phyloP scores from a whole-genome alignment of 805 yeast genomes.

The Candida ovalis region DNA sequence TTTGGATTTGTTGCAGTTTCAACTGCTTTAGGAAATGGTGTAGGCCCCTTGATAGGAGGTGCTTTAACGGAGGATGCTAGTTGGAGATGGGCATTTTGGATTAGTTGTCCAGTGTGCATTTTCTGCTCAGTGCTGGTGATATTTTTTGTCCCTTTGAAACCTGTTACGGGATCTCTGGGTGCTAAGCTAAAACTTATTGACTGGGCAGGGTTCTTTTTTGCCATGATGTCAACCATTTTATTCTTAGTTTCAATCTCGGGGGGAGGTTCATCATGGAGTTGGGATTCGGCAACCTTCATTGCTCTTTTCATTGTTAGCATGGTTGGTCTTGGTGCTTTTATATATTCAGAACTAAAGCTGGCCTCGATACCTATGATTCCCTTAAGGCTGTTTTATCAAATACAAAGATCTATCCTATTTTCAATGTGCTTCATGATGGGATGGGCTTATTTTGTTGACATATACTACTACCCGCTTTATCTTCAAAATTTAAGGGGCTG shows the following conservation, averaged over 20 bases:
- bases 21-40: slow-evolving; percentile 47
- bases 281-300: slow-evolving; percentile 36
- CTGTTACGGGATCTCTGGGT: slow-evolving; percentile 32
- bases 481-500: slow-evolving; percentile 40
- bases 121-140: slow-evolving; percentile 11
- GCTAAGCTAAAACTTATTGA: slow-evolving; percentile 43
- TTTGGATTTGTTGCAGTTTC: slow-evolving; percentile 51
- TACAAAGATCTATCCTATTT: slow-evolving; percentile 30
- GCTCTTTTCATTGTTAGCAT: slow-evolving; percentile 39
- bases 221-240: slow-evolving; percentile 42
- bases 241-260: slow-evolving; percentile 54
- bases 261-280: slow-evolving; percentile 52
- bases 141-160: slow-evolving; percentile 29
- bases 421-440: slow-evolving; percentile 41
- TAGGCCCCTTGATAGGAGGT: slow-evolving; percentile 58
- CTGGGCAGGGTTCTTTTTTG: slow-evolving; percentile 26
- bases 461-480: slow-evolving; percentile 44
- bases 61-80: slow-evolving; percentile 38
- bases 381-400: slow-evolving; percentile 34
- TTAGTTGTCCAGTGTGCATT: slow-evolving; percentile 38
- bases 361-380: slow-evolving; percentile 51
- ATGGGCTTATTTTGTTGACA: slow-evolving; percentile 41
- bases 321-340: slow-evolving; percentile 34
- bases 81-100: slow-evolving; percentile 54
- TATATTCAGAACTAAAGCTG: slow-evolving; percentile 41